Evolutionary conservation across 108 stramenopile genomes (phyloP), one percentile per base, ranked within the genome.

Genomic region (Cyclotella cryptica): DNA sequence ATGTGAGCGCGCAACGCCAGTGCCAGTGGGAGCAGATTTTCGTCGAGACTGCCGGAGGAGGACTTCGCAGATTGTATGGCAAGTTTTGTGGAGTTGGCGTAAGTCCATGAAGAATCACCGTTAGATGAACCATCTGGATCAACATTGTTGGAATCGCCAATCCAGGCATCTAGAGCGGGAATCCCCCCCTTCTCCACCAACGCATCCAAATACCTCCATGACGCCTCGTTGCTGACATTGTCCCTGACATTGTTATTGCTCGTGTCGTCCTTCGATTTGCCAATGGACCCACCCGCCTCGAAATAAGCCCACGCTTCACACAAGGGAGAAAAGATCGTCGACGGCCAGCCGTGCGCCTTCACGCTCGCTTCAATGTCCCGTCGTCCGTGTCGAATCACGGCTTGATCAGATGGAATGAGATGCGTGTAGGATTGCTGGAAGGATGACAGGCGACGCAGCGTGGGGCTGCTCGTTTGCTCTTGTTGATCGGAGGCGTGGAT

Each of bases 361-460:
- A 95, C 92, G 19, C 88, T 88, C 27, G 88, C 77, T 70, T 84
- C 72, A 29, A 95, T 76, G 70, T 95, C 88, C 52, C 93, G 90
- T 57, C 78, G 70, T 22, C 78, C 78, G n/a, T 52, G 70, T 1
- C 43, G 43, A 26, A 44, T 72, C 21, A 72, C 59, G 44, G 71
- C 54, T 72, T 72, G 71, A 43, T 79, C 72, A 61, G 13, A 52
- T 65, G 79, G 66, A 17, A 80, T 68, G 46, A 42, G 19, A 51
- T 80, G 68, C 4, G 69, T 42, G 30, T 47, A 80, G 12, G 24
- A n/a, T 55, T 72, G 57, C 18, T 73, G 59, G 45, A 80, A 80
- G 18, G 66, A 80, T 14, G 79, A 72, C 66, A 80, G 79, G 19
- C 65, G 11, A 8, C 75, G 54, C 18, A 44, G 63, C 62, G 17